Evolutionary conservation across 2,329 filamentous ascomycete species (phyloP), one percentile per base, ranked within the genome.

Genomic region (Neospermospora avenae): DNA sequence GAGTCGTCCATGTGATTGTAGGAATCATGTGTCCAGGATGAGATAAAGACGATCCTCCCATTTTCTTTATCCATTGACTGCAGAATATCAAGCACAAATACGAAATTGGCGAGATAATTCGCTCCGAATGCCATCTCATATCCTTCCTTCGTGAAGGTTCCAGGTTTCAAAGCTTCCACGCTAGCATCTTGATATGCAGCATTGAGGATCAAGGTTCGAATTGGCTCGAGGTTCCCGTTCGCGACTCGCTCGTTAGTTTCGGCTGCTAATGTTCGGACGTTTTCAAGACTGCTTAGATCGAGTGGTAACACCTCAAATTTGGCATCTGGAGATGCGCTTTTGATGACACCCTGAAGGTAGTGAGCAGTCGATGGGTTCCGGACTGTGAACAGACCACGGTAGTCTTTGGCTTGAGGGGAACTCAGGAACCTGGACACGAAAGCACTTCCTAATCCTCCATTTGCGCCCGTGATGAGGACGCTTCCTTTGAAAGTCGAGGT

Each of bases 81-180:
- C n/a, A 75, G 64, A 3, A 74, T 58, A 41, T 74, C 59, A 14
- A 75, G 57, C 0, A 69, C 67, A 22, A 75, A 64, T 25, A 75
- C 69, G 57, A 72, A 75, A 54, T 74, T 72, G 2, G 69, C 68
- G 8, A 75, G 69, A 59, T 74, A 75, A 55, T 71, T 74, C 49
- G 66, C 58, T 49, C 69, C 69, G 57, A 74, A 75, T 8, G 68
- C 67, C 63, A 67, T 69, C 48, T 75, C 74, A 53, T 69, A 73
- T 16, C 73, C 73, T 53, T 75, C 74, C 7, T 66, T 62, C 13
- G 71, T 73, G 58, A 71, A 71, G 3, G 64, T 67, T 28, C 71
- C 41, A n/a, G 62, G 58, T 8, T 51, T 52, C 18, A 61, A 31
- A 1, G 56, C 34, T 20, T 55, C 34, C 5, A 16, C 69, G 13